These are phyloP conservation scores for Nicotiana sylvestris DNA, from an alignment of 257 asterid genomes.

Conservation along the genomic window DNA sequence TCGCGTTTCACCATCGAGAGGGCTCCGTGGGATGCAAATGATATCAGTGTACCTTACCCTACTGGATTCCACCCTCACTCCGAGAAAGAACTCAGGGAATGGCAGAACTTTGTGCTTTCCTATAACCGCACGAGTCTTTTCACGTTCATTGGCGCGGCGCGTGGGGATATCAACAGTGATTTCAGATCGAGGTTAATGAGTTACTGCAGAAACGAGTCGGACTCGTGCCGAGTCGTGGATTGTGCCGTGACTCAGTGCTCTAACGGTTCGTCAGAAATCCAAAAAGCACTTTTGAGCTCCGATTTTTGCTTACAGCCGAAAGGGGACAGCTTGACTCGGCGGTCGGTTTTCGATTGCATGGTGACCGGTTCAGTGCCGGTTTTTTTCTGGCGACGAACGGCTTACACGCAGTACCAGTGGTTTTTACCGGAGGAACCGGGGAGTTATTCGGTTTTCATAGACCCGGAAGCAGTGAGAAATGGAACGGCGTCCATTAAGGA, in stretches of 20 bases:
- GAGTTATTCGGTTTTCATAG: slow-evolving; percentile 76
- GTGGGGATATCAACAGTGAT: slow-evolving; percentile 39
- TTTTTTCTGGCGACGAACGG: slow-evolving; percentile 58
- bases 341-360: slow-evolving; percentile 76
- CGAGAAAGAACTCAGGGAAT: slow-evolving; percentile 23
- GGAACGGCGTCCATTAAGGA: slow-evolving; percentile 51
- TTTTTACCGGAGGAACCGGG: slow-evolving; percentile 70
- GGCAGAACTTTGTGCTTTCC: slow-evolving; percentile 54
- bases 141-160: slow-evolving; percentile 51
- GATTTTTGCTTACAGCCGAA: slow-evolving; percentile 77
- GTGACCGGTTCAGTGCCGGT: slow-evolving; percentile 83
- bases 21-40: slow-evolving; percentile 67
- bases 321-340: slow-evolving; percentile 63
- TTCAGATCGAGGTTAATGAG: slow-evolving; percentile 37
- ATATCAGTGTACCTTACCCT: slow-evolving; percentile 79
- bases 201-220: slow-evolving; percentile 44
- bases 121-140: slow-evolving; percentile 40
- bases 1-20: slow-evolving; percentile 60
- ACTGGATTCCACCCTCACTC: slow-evolving; percentile 88
- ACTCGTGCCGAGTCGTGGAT: slow-evolving; percentile 47
- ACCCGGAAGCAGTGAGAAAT: slow-evolving; percentile 50
- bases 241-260: slow-evolving; percentile 47
- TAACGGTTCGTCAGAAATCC: slow-evolving; percentile 31
- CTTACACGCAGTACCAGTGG: slow-evolving; percentile 82
- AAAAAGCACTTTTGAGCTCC: slow-evolving; percentile 46